phyloP scores from a whole-genome alignment of 768 basidiomycete species.

The Amanita rubescens region DNA sequence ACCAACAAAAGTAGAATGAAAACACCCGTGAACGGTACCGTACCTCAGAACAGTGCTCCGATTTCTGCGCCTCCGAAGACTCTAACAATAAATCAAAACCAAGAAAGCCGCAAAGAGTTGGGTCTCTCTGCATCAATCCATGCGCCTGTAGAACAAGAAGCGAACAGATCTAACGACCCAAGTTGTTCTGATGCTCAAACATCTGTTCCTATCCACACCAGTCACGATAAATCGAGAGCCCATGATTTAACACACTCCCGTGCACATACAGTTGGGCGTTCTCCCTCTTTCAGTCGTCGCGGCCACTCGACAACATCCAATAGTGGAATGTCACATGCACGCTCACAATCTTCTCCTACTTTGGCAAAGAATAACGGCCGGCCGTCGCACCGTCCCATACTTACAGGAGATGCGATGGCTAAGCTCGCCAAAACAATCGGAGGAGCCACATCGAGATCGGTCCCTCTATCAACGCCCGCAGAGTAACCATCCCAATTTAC shows the following conservation, averaged over 20 bases:
- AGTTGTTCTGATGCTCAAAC: slow-evolving; percentile 47
- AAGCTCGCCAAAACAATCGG: slow-evolving; percentile 58
- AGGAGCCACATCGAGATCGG: slow-evolving; percentile 18
- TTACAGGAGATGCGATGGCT: slow-evolving; percentile 67
- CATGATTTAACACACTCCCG: slow-evolving; percentile 40
- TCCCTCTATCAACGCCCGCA: slow-evolving; percentile 15
- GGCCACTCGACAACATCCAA: slow-evolving; percentile 40
- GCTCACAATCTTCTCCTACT: slow-evolving; percentile 64
- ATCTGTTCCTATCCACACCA: slow-evolving; percentile 33
- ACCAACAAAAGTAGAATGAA: slow-evolving; percentile 19
- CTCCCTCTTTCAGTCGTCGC: slow-evolving; percentile 24
- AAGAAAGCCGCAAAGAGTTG: neutral
- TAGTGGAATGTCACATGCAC: slow-evolving; percentile 35
- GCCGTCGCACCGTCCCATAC: slow-evolving; percentile 53
- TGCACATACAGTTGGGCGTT: slow-evolving; percentile 49
- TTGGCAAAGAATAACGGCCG: slow-evolving; percentile 31
- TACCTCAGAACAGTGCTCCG: neutral
- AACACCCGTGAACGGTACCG: neutral
- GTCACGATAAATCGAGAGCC: slow-evolving; percentile 19
- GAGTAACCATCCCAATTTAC: slow-evolving; percentile 4
- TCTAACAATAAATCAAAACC: neutral
- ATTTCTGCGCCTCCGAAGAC: neutral
- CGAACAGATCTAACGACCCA: slow-evolving; percentile 24
- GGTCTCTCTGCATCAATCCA: slow-evolving; percentile 13
- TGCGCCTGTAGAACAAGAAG: slow-evolving; percentile 6